phyloP scores from a whole-genome alignment of 208 protist genomes.

The Acanthamoeba lenticulata region DNA sequence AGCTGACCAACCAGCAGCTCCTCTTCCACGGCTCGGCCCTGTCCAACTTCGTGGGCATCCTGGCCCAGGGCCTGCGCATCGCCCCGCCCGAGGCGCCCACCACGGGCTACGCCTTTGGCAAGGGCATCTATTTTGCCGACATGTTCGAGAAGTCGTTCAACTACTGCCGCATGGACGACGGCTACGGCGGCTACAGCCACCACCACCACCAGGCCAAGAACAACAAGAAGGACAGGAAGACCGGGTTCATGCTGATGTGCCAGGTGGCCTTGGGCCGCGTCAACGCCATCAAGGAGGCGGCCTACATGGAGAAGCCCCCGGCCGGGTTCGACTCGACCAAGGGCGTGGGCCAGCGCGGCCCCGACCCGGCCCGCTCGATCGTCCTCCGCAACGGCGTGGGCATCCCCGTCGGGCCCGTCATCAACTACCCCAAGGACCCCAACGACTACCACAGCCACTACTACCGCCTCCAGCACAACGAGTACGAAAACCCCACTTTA shows the following conservation, averaged over 20 bases:
- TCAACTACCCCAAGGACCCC: background rate
- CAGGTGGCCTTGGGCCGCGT: constrained; percentile 67
- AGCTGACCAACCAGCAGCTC: constrained; percentile 55
- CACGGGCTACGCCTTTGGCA: constrained; percentile 55
- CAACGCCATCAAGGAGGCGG: constrained; percentile 42
- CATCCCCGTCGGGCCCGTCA: background rate
- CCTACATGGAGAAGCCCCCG: constrained; percentile 67
- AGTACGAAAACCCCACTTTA: too few relatives aligned
- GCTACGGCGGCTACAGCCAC: background rate
- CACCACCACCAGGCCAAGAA: background rate
- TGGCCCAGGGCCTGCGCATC: constrained; percentile 79
- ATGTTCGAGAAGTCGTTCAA: constrained; percentile 66
- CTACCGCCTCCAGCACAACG: constrained; percentile 30
- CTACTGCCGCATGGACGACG: constrained; percentile 56
- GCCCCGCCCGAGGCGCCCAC: constrained; percentile 81
- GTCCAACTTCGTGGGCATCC: constrained; percentile 11
- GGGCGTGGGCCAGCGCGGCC: constrained; percentile 1
- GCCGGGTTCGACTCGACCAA: constrained; percentile 36
- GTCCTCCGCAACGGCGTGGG: constrained; percentile 52
- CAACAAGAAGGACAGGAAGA: background rate
- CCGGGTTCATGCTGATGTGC: constrained; percentile 7
- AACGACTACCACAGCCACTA: background rate
- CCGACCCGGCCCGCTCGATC: constrained; percentile 41
- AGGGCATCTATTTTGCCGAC: constrained; percentile 55
- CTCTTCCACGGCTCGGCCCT: constrained; percentile 72